Percentiles rank a stretch among this genome's conserved stretches.
These are phyloP conservation scores for Auriscalpium microsporum DNA, from an alignment of 768 basidiomycete genomes.

Conservation along the genomic window DNA sequence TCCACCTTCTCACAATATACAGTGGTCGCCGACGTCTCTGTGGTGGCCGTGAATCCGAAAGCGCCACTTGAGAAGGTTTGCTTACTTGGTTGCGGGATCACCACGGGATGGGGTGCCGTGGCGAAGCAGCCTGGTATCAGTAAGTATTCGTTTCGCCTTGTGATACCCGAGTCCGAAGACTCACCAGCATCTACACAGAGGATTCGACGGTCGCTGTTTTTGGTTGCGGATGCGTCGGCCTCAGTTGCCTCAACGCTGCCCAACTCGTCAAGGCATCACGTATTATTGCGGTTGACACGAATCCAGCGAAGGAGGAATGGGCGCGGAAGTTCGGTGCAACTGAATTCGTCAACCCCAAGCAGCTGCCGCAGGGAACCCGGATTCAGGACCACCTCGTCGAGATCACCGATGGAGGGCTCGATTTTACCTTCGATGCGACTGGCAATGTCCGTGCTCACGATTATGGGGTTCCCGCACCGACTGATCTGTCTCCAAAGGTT, in stretches of 20 bases:
- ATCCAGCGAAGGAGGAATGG: conserved; percentile 79
- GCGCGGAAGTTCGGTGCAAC: conserved; percentile 90
- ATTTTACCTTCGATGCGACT: conserved; percentile 96
- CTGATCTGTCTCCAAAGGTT: conserved; percentile 37
- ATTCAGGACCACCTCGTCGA: conserved; percentile 89
- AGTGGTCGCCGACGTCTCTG: conserved; percentile 94
- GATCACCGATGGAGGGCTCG: conserved; percentile 92
- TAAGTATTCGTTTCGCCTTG: conserved; percentile 27
- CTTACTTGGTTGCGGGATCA: conserved; percentile 92
- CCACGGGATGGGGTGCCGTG: conserved; percentile 97
- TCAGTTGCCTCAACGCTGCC: conserved; percentile 84
- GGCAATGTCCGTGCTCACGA: conserved; percentile 55
- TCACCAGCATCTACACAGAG: conserved; percentile 34
- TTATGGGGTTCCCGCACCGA: conserved; percentile 16
- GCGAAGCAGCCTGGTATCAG: conserved; percentile 84
- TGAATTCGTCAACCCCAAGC: conserved; percentile 82
- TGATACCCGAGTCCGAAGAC: not conserved
- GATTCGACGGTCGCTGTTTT: conserved; percentile 89
- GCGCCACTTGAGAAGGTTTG: conserved; percentile 97
- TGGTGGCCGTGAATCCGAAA: conserved; percentile 77
- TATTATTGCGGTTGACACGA: conserved; percentile 89
- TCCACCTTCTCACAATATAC: conserved; percentile 99
- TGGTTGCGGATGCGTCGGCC: conserved; percentile 93
- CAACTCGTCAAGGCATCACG: conserved; percentile 71
- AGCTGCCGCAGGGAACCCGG: conserved; percentile 66